Evolutionary conservation across 1,284 basidiomycete species (phyloP).

Genomic region (Sporisorium graminicola): DNA sequence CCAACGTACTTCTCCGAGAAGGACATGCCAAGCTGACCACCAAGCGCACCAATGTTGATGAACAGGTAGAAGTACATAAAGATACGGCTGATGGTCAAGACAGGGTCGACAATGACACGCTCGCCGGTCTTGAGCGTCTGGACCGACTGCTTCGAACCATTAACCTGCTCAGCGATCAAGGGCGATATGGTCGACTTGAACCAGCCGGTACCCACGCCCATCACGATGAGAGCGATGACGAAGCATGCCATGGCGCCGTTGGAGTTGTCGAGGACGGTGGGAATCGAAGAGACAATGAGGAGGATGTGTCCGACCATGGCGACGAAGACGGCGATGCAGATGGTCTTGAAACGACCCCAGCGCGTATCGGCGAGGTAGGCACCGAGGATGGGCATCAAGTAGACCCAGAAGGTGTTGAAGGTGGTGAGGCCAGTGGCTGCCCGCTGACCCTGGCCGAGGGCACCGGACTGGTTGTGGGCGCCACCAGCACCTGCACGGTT

Average conservation of each 20-base stretch:
- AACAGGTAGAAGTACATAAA: slow-evolving; percentile 69
- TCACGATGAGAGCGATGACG: slow-evolving; percentile 67
- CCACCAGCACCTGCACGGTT: slow-evolving; percentile 59
- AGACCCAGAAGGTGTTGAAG: slow-evolving; percentile 67
- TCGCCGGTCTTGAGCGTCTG: slow-evolving; percentile 75
- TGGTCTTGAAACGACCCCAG: slow-evolving; percentile 72
- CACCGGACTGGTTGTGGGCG: slow-evolving; percentile 58
- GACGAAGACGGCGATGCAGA: slow-evolving; percentile 70
- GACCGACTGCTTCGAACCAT: slow-evolving; percentile 58
- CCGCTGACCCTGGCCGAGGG: slow-evolving; percentile 64
- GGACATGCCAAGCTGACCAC: slow-evolving; percentile 71
- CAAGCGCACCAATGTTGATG: slow-evolving; percentile 68
- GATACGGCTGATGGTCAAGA: slow-evolving; percentile 74
- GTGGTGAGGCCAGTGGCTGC: slow-evolving; percentile 66
- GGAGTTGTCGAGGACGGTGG: slow-evolving; percentile 76
- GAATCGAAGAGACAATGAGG: slow-evolving; percentile 80
- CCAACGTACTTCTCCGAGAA: slow-evolving; percentile 71
- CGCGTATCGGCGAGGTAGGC: slow-evolving; percentile 71
- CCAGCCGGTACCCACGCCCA: slow-evolving; percentile 76
- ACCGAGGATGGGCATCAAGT: slow-evolving; percentile 64
- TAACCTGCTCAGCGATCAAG: slow-evolving; percentile 72
- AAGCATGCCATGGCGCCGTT: slow-evolving; percentile 77
- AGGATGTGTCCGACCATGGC: slow-evolving; percentile 76
- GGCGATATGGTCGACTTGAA: slow-evolving; percentile 76
- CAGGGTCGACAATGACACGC: slow-evolving; percentile 84